These are phyloP conservation scores for Malania oleifera DNA, from an alignment of 164 flowering plant genomes.

Conservation along the genomic window DNA sequence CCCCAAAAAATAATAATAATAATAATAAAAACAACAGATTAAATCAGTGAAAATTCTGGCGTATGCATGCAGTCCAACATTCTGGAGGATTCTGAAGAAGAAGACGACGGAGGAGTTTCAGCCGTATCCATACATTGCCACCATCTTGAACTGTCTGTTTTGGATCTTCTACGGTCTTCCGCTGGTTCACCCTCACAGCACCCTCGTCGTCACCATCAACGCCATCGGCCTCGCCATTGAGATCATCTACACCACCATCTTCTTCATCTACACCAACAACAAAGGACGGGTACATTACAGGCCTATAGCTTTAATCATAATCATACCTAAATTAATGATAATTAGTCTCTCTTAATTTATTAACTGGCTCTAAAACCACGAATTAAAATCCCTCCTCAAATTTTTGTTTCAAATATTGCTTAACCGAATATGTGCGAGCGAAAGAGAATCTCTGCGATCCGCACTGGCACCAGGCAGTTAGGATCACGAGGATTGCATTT, in stretches of 20 bases:
- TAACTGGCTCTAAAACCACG: too few species aligned
- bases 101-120: conserved; percentile 30
- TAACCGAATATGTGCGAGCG: background rate
- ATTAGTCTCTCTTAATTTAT: too few species aligned
- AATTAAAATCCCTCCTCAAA: background rate
- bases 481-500: background rate
- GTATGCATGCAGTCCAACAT: conserved; percentile 46
- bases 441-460: background rate
- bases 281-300: conserved; percentile 34
- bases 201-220: conserved; percentile 50
- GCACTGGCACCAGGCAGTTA: background rate
- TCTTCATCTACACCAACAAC: conserved; percentile 17
- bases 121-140: conserved; percentile 35
- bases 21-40: too few species aligned
- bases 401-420: background rate
- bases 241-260: conserved; percentile 31
- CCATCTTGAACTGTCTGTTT: conserved; percentile 31
- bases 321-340: background rate
- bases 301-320: background rate
- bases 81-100: conserved; percentile 27
- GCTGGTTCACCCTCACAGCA: conserved; percentile 37
- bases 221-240: conserved; percentile 38
- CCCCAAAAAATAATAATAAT: too few species aligned
- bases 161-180: conserved; percentile 49
- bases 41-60: too few species aligned